Base-by-base conservation (phyloP, 2,329 filamentous ascomycete species). In the Epichloe sp. region DNA sequence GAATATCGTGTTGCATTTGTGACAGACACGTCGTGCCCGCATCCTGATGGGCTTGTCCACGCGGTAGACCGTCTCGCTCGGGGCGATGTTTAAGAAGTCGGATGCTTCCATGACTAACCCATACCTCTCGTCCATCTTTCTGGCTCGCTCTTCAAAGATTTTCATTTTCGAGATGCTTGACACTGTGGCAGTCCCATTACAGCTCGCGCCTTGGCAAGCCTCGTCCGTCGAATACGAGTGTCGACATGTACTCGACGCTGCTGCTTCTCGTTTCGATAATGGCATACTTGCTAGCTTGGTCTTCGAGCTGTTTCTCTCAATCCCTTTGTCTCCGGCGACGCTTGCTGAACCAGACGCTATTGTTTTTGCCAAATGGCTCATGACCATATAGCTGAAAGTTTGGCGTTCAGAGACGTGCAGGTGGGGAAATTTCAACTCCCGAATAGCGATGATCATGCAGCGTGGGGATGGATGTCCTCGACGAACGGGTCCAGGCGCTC, bases 1-100 rank as follows among this genome's bases (percentile, higher is more conserved):
- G 64, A 91, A 95, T 23, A 78, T 78, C 14, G 83, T 79, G 53
- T 82, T 78, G 71, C 90, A 96, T 58, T 79, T 76, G 68, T 95
- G 90, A 67, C 90, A 96, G 55, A 78, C 83, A 58, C 83, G 80
- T 64, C 86, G 85, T 49, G 89, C 79, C 50, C 86, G 81, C 78
- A 90, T 85, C 53, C 85, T 81, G 57, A 88, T 85, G 12, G 84
- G 78, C 71, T 86, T 88, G 65, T 88, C 82, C 50, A 86, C 77
- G 43, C 85, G 82, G 23, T 79, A 68, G 34, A 78, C 77, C 31
- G 76, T 73, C 48, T 79, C 77, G 54, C 74, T 72, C 51, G 68
- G 68, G 40, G 69, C 68, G 50, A 67, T 68, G 47, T 67, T 66
- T 56, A 78, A 69, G 71, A 76, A 77, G 55, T 78, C 74, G 55